Conservation (phyloP, 2,329 filamentous ascomycete genomes). For the Clonostachys rosea region DNA sequence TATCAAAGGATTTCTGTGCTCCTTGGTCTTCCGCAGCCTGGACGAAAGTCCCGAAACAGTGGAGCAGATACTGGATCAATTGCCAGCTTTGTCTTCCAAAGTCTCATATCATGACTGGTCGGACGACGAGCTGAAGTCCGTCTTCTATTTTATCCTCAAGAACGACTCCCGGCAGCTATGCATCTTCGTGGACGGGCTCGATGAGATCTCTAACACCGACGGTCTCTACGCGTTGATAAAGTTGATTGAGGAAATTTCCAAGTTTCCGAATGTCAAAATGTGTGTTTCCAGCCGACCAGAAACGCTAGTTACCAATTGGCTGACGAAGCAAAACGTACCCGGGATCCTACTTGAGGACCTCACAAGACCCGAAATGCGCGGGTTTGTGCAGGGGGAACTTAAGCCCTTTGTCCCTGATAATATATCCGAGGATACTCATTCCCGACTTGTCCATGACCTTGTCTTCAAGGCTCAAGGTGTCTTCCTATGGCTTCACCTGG, state of each 20-base stretch:
- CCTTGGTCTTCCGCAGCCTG: background rate
- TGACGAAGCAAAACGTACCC: background rate
- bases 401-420: background rate
- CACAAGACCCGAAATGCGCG: background rate
- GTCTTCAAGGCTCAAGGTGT: background rate
- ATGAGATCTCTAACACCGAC: background rate
- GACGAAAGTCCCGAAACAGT: background rate
- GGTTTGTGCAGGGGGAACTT: background rate
- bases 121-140: background rate
- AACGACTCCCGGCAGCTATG: background rate
- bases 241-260: background rate
- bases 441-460: background rate
- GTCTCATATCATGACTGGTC: background rate
- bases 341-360: background rate
- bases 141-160: background rate
- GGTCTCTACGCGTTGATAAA: background rate
- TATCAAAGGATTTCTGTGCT: background rate
- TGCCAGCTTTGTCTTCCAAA: too few species aligned
- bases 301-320: background rate
- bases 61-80: background rate
- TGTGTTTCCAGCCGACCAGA: background rate
- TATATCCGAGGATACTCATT: too few species aligned
- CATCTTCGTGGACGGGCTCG: background rate
- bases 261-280: background rate
- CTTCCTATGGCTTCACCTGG: background rate